Conservation (phyloP, 225 moss, liverwort and hornwort genomes). For the Thuidium tamariscinum region DNA sequence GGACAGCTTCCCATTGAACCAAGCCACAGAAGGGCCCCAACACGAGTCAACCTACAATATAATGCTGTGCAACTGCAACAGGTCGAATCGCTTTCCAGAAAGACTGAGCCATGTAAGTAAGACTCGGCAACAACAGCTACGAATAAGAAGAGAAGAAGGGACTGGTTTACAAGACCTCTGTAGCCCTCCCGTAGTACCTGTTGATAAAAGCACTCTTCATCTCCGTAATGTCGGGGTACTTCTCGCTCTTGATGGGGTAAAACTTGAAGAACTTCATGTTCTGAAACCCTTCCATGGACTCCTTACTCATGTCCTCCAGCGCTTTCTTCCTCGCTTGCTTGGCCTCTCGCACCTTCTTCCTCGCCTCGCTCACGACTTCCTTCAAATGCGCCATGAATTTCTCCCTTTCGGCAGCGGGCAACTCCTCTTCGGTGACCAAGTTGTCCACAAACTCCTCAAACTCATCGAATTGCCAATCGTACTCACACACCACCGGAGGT, state of each 20-base stretch:
- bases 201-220: slow-evolving; percentile 70
- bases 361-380: slow-evolving; percentile 38
- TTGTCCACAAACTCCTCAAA: slow-evolving; percentile 60
- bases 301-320: slow-evolving; percentile 71
- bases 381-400: slow-evolving; percentile 68
- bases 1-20: slow-evolving; percentile 10
- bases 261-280: slow-evolving; percentile 91
- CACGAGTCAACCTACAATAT: slow-evolving; percentile 10
- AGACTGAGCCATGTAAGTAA: background rate
- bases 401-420: slow-evolving; percentile 49
- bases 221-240: slow-evolving; percentile 76
- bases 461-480: slow-evolving; percentile 82
- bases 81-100: background rate
- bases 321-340: slow-evolving; percentile 61
- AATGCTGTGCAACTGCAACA: background rate
- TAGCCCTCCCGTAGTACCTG: slow-evolving; percentile 86
- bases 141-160: background rate
- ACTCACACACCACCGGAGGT: slow-evolving; percentile 82
- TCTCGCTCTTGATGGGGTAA: slow-evolving; percentile 58
- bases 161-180: slow-evolving; percentile 46
- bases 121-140: background rate
- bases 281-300: slow-evolving; percentile 55
- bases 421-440: slow-evolving; percentile 51
- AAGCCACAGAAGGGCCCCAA: slow-evolving; percentile 12
- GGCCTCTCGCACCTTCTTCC: slow-evolving; percentile 54